Percentiles rank a stretch among this genome's conserved stretches.
These are phyloP conservation scores for Asclepias syriaca DNA, from an alignment of 257 asterid genomes.

Conservation along the genomic window DNA sequence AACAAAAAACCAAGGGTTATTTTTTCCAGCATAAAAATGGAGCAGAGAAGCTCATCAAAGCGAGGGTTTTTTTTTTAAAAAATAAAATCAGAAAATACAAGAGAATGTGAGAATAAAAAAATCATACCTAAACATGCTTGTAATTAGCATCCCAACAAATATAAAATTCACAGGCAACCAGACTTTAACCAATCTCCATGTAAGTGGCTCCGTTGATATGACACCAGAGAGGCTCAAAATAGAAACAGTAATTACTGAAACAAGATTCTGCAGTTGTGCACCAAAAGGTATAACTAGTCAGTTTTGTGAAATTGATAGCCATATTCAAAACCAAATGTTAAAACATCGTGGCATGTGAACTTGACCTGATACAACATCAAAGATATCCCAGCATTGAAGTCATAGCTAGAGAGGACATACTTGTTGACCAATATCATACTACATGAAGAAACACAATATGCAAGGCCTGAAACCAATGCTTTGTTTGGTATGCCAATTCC, in stretches of 20 bases:
- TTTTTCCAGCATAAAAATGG: background rate
- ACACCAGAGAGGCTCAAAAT: constrained; percentile 54
- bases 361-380: constrained; percentile 94
- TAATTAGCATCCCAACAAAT: constrained; percentile 93
- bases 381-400: constrained; percentile 82
- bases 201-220: constrained; percentile 75
- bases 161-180: constrained; percentile 90
- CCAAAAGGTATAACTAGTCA: background rate
- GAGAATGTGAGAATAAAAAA: constrained; percentile 2
- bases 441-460: constrained; percentile 84
- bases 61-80: background rate
- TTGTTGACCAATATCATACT: constrained; percentile 91
- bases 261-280: constrained; percentile 67
- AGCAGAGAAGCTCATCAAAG: background rate
- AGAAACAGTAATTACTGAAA: constrained; percentile 62
- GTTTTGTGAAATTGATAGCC: background rate
- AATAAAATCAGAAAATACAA: background rate
- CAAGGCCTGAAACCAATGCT: constrained; percentile 75
- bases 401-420: constrained; percentile 83
- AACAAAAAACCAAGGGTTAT: background rate
- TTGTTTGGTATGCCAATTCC: constrained; percentile 40
- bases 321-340: background rate
- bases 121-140: constrained; percentile 92
- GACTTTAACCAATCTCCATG: constrained; percentile 85
- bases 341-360: constrained; percentile 4